Base-by-base conservation (phyloP, 2,329 filamentous ascomycete species). In the Arthrobotrys conoides region DNA sequence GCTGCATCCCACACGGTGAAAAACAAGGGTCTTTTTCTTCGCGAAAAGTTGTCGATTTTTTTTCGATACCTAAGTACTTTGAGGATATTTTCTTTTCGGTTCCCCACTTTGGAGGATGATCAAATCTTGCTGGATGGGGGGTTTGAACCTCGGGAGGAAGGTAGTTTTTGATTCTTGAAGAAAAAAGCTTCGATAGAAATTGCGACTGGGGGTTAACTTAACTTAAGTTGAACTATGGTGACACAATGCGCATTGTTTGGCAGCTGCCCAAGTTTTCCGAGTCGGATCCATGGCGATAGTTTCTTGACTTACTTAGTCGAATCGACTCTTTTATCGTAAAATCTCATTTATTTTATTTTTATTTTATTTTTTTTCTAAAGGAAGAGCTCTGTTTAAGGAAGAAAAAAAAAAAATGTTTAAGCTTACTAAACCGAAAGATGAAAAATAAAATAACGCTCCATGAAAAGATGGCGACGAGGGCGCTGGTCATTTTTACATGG, bases 241-340 rank as follows among this genome's bases (percentile, higher is more conserved):
- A 59, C 53, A 59, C 53, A 59, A 59, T 59, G 18, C 33, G n/a
- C n/a, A 59, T 38, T 38, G 53, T 59, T 59, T 36, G 30, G 30
- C 18, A 38, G 53, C 5, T 38, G 51, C 53, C 27, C 53, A 57
- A 57, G 53, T 20, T 38, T 55, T 57, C 53, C 53, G 53, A 57
- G 53, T 57, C 12, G 36, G 36, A 38, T 38, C 9, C 36, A 38
- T 38, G 36, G 36, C 36, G 36, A 38, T 30, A 38, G 3, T 10
- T 14, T 38, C 12, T 5, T 38, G 2, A 14, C 12, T 14, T 38
- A 38, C 36, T 38, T 38, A 10, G 8, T 49, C 4, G 6, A 24
- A n/a, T n/a, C n/a, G n/a, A n/a, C n/a, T n/a, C n/a, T n/a, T 22
- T 30, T 33, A 55, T 55, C 51, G 51, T 55, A 27, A 38, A 38